Base-by-base conservation (phyloP, 331 rosid genomes). In the Quercus tomentella region DNA sequence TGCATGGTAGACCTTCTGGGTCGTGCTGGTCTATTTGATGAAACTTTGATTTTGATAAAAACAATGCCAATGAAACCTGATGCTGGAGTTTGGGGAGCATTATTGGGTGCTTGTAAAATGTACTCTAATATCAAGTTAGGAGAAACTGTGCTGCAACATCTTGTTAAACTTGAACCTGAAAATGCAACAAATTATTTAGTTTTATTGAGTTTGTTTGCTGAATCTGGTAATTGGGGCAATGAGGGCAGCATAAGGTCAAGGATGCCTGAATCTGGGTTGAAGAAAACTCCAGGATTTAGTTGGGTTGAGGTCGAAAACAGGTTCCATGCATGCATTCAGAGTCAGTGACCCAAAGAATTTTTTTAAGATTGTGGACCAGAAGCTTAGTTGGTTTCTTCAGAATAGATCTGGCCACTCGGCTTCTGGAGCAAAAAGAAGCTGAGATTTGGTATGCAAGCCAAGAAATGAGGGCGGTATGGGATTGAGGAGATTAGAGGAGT, bases 41-140 rank as follows among this genome's bases (percentile, higher is more conserved):
- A 92, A 83, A 80, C 81, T 58, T 25, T 58, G 70, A 70, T 69
- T 73, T 82, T 90, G 60, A 87, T 92, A 15, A 72, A 72, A 26
- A 56, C 54, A 62, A 92, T 87, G 85, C 91, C 95, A 31, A 77
- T 77, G 84, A 85, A 86, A 72, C 90, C 95, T 1, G 85, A 83
- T 82, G 95, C 91, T 2, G 86, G 84, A 73, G 88, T 90, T 52
- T 92, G 97, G 97, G 97, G 97, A 22, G 95, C 95, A 21, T 89
- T 92, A 33, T 67, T 92, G 69, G 93, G 95, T 77, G 92, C 90
- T 6, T 89, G 97, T 85, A 86, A 83, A 83, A 79, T 87, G 78
- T 89, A 92, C 85, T 92, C 90, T 15, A 90, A 92, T 80, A 82
- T 80, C 45, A 74, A 84, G 81, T 76, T 90, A 41, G 93, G 91